These are phyloP conservation scores for Chaetomiaceae sp. DNA, from an alignment of 2,329 filamentous ascomycete genomes.

Conservation along the genomic window DNA sequence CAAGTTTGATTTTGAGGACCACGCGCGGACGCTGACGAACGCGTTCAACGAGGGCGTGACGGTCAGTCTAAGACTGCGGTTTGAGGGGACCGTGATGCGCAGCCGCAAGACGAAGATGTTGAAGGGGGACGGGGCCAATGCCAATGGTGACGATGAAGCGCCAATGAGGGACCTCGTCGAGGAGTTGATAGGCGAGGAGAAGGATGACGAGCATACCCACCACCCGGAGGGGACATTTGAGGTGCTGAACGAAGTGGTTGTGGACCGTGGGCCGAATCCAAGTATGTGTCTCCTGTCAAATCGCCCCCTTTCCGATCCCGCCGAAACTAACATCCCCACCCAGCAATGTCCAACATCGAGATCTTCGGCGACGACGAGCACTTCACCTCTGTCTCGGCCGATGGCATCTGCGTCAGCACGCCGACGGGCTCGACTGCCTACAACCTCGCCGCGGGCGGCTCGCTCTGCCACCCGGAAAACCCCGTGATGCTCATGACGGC, in stretches of 20 bases:
- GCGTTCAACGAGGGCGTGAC: constrained; percentile 81
- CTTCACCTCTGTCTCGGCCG: constrained; percentile 88
- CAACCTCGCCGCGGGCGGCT: constrained; percentile 92
- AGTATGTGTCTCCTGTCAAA: constrained; percentile 32
- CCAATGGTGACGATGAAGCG: constrained; percentile 34
- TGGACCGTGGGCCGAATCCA: constrained; percentile 89
- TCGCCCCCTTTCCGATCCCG: not conserved
- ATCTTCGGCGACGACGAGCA: constrained; percentile 94
- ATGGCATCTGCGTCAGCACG: constrained; percentile 89
- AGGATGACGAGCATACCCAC: constrained; percentile 80
- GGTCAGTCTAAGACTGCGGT: constrained; percentile 79
- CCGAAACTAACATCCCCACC: constrained; percentile 6
- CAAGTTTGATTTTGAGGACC: constrained; percentile 86
- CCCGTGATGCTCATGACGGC: constrained; percentile 92
- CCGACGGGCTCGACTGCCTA: constrained; percentile 94
- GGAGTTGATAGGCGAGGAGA: constrained; percentile 82
- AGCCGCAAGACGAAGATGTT: constrained; percentile 47
- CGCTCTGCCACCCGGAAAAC: constrained; percentile 91
- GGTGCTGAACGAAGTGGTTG: constrained; percentile 94
- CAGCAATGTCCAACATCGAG: constrained; percentile 86
- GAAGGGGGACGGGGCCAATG: constrained; percentile 21
- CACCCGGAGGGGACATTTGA: constrained; percentile 77
- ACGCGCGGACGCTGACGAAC: constrained; percentile 61
- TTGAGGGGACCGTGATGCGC: constrained; percentile 92
- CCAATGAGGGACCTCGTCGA: constrained; percentile 68